phyloP scores from a whole-genome alignment of 2,329 filamentous ascomycete species.

The Microthyrium microscopicum region DNA sequence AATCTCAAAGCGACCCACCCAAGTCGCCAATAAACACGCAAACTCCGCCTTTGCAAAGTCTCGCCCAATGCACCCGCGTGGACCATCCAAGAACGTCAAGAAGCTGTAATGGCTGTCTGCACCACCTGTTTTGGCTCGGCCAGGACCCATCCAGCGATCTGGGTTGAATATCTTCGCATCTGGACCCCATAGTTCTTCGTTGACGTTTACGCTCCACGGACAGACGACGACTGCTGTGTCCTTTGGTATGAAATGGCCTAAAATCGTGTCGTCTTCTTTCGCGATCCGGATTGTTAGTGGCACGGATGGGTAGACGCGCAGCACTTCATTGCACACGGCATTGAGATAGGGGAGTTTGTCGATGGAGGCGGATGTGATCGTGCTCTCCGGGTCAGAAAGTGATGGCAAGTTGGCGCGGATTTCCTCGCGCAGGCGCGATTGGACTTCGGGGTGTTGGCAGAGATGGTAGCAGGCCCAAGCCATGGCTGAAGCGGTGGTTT shows the following conservation, averaged over 20 bases:
- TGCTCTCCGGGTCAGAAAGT: slow-evolving; percentile 17
- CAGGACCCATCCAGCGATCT: slow-evolving; percentile 30
- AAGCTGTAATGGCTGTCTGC: slow-evolving; percentile 61
- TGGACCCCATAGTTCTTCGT: slow-evolving; percentile 49
- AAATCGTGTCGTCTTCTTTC: slow-evolving; percentile 41
- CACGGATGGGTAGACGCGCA: slow-evolving; percentile 53
- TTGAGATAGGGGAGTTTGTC: slow-evolving; percentile 60
- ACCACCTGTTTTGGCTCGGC: slow-evolving; percentile 45
- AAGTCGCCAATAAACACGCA: slow-evolving; percentile 61
- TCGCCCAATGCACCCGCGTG: slow-evolving; percentile 70
- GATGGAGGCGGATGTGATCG: slow-evolving; percentile 36
- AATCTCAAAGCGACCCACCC: slow-evolving; percentile 59
- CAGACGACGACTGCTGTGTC: slow-evolving; percentile 50
- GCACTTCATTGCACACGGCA: slow-evolving; percentile 55
- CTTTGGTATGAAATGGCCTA: slow-evolving; percentile 46
- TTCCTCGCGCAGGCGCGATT: slow-evolving; percentile 27
- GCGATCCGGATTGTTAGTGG: slow-evolving; percentile 49
- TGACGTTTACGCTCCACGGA: slow-evolving; percentile 47
- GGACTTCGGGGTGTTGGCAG: slow-evolving; percentile 26
- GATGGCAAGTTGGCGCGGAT: slow-evolving; percentile 26
- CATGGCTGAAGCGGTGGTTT: slow-evolving; percentile 36
- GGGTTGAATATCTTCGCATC: slow-evolving; percentile 48
- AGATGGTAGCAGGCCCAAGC: slow-evolving; percentile 32
- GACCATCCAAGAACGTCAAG: slow-evolving; percentile 73
- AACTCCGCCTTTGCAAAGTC: slow-evolving; percentile 72